A percentile compares a stretch with the other conserved stretches of the same genome.
Conservation (phyloP, 441 rosid genomes). For the Lepidium campestre region DNA sequence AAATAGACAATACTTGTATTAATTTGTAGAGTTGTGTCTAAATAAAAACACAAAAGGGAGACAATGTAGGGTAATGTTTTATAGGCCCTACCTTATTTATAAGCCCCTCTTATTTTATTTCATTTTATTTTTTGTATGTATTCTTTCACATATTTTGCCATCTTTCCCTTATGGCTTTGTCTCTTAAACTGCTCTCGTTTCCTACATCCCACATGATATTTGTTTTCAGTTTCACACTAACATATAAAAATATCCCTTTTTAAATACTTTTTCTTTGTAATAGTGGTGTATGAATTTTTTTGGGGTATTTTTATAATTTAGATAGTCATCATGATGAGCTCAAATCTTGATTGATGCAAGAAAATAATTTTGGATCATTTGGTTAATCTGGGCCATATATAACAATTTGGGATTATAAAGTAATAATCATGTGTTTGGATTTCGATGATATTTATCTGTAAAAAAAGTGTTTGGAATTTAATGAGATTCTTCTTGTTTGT, state of each 20-base stretch:
- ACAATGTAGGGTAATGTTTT: slow-evolving; percentile 23
- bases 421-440: no score
- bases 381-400: background rate
- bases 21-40: slow-evolving; percentile 10
- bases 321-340: background rate
- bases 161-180: slow-evolving; percentile 4
- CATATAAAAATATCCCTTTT: background rate
- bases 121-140: background rate
- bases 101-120: background rate
- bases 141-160: background rate
- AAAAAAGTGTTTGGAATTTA: no score
- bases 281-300: background rate
- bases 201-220: slow-evolving; percentile 42
- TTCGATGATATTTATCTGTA: no score
- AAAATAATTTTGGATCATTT: background rate
- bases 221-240: slow-evolving; percentile 19
- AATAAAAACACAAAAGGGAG: slow-evolving; percentile 10
- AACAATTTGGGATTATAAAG: background rate
- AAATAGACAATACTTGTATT: slow-evolving; percentile 13
- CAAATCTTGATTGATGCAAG: background rate
- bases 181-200: slow-evolving; percentile 6
- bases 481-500: no score
- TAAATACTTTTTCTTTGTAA: background rate
- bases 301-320: background rate
- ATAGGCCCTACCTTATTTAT: slow-evolving; percentile 23